phyloP scores from a whole-genome alignment of 2,329 filamentous ascomycete genomes.

The Ophiosphaerella korrae region DNA sequence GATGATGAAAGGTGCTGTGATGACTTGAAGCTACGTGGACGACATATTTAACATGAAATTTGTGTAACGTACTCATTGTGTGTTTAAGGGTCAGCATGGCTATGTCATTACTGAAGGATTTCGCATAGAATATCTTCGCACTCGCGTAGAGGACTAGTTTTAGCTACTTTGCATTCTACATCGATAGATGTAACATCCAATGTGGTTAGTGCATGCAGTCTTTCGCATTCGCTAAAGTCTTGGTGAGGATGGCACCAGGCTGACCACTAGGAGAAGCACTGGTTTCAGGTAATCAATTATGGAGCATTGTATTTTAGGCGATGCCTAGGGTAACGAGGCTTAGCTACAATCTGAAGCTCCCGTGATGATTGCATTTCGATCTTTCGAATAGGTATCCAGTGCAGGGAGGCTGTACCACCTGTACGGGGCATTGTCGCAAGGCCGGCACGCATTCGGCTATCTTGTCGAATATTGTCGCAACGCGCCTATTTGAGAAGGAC shows the following conservation, averaged over 20 bases:
- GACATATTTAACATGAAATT: not conserved
- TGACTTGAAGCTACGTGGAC: not conserved
- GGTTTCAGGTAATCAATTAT: not conserved
- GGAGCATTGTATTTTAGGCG: too few species aligned
- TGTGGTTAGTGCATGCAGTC: not conserved
- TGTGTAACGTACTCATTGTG: not conserved
- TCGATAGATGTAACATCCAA: not conserved
- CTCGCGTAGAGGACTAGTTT: not conserved
- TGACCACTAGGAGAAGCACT: not conserved
- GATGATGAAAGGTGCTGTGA: not conserved
- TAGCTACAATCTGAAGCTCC: too few species aligned
- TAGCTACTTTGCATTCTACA: not conserved
- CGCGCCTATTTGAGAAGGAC: too few species aligned
- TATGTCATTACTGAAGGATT: too few species aligned
- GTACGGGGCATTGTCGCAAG: too few species aligned
- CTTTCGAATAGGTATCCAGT: too few species aligned
- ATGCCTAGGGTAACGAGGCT: too few species aligned
- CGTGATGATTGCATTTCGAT: too few species aligned
- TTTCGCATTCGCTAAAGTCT: constrained; percentile 6
- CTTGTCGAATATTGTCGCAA: too few species aligned
- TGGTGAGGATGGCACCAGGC: not conserved
- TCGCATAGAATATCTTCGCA: not conserved
- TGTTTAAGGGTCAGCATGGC: too few species aligned
- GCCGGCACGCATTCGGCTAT: too few species aligned
- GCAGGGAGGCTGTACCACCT: too few species aligned